Evolutionary conservation across 106 monocot species (phyloP), one percentile per base, ranked within the genome.

Genomic region (Alisma plantagoaquatica): DNA sequence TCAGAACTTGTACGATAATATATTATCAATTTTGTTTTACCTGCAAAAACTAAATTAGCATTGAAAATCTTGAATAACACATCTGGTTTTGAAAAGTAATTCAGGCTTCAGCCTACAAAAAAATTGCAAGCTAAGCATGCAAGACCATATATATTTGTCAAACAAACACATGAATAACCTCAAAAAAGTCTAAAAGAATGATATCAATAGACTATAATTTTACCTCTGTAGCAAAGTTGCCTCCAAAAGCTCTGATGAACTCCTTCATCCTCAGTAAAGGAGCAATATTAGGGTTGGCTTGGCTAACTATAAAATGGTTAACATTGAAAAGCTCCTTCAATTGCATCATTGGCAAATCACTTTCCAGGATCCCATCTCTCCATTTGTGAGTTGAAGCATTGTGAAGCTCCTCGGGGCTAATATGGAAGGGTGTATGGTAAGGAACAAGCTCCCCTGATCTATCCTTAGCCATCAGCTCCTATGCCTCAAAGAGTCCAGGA

Each of bases 281-380:
- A 8, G 85, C 79, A 42, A 98, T 82, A 63, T 98, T 89, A 47
- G 90, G 90, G 76, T 98, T 98, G 10, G 90, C 90, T 59, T 98
- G 98, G 73, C 90, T 90, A 31, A 90, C 98, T 26, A 98, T 98
- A 55, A 98, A 98, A 70, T 98, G 98, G 33, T 98, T 98, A 16
- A 90, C 90, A 70, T 86, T 98, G 56, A 98, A 98, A 18, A 98
- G 56, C 41, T 98, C 98, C 69, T 90, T 90, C 56, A 98, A 63
- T 31, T 90, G 98, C 45, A 79, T 79, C 52, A 90, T 90, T 5
- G 98, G 98, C 65, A 98, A 62, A 57, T 98, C 98, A 62, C 81
- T 98, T 63, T 98, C 98, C 67, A 98, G 74, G 44, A 81, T 98
- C 18, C 98, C 98, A 65, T 98, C 98, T 54, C 98, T 78, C 98